Conservation (phyloP, 2,329 filamentous ascomycete species). For the Pseudogymnoascus sp. region DNA sequence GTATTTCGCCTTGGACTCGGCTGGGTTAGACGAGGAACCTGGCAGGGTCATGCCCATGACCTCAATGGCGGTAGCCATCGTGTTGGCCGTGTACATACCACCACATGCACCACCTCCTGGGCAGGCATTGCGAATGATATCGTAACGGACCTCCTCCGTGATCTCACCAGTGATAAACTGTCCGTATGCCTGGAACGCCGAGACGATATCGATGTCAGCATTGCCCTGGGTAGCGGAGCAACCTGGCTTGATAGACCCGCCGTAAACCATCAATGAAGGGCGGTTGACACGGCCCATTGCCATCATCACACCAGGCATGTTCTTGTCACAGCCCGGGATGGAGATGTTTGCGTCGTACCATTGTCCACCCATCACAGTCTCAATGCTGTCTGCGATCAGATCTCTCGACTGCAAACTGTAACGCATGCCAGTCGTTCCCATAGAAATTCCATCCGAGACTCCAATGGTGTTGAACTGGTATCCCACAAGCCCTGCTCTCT, state of each 20-base stretch:
- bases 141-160: conserved; percentile 81
- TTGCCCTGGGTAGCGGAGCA: conserved; percentile 70
- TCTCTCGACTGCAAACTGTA: conserved; percentile 92
- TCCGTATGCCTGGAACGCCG: conserved; percentile 95
- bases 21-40: conserved; percentile 72
- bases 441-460: conserved; percentile 94
- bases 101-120: conserved; percentile 77
- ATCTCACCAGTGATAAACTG: conserved; percentile 91
- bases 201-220: conserved; percentile 82
- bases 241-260: conserved; percentile 86
- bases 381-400: conserved; percentile 94
- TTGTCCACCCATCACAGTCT: conserved; percentile 97
- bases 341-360: conserved; percentile 98
- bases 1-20: conserved; percentile 63
- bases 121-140: conserved; percentile 90
- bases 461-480: conserved; percentile 99
- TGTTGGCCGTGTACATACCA: conserved; percentile 77
- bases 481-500: conserved; percentile 72
- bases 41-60: conserved; percentile 72
- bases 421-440: conserved; percentile 96
- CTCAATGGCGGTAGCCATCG: conserved; percentile 68
- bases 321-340: conserved; percentile 97
- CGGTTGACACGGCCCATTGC: conserved; percentile 94
- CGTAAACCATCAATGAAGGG: conserved; percentile 95
- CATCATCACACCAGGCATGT: conserved; percentile 90